phyloP scores from a whole-genome alignment of 768 basidiomycete species.

The Tephrocybe rancida region DNA sequence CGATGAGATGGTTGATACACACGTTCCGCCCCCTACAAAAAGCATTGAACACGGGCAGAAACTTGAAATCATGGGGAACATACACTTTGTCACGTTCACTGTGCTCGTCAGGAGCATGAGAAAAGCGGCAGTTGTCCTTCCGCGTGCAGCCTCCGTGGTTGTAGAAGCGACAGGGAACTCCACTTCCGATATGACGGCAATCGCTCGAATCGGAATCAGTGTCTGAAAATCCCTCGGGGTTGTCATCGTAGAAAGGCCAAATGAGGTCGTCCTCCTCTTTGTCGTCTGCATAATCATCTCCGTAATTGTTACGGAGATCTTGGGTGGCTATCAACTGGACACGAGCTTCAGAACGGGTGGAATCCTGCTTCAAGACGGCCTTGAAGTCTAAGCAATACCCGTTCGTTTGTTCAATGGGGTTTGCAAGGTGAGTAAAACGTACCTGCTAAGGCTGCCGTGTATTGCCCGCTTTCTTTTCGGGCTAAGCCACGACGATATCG shows the following conservation, averaged over 20 bases:
- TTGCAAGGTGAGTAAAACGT: neutral
- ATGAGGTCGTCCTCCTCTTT: slow-evolving; percentile 7
- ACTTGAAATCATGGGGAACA: neutral
- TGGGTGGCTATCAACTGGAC: slow-evolving; percentile 16
- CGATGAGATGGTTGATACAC: slow-evolving; percentile 38
- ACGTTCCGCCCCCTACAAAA: slow-evolving; percentile 29
- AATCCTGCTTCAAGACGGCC: slow-evolving; percentile 25
- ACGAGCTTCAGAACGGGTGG: slow-evolving; percentile 18
- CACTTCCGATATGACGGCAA: slow-evolving; percentile 47
- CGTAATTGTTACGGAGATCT: slow-evolving; percentile 10
- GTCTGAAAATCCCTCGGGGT: slow-evolving; percentile 29
- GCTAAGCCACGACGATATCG: slow-evolving; percentile 42
- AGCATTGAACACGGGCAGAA: neutral
- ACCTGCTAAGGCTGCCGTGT: slow-evolving; percentile 31
- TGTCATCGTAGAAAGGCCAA: slow-evolving; percentile 26
- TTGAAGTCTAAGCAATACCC: slow-evolving; percentile 24
- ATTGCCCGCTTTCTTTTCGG: slow-evolving; percentile 26
- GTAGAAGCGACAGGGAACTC: slow-evolving; percentile 52
- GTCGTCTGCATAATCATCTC: slow-evolving; percentile 2
- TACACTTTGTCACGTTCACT: slow-evolving; percentile 56
- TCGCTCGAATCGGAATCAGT: slow-evolving; percentile 56
- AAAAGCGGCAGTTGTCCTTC: slow-evolving; percentile 42
- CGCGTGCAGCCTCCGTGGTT: slow-evolving; percentile 48
- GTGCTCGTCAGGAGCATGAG: slow-evolving; percentile 52
- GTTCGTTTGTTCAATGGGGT: neutral